Percentiles rank a stretch among this genome's conserved stretches.
These are phyloP conservation scores for Talaromyces atroroseus DNA, from an alignment of 2,329 filamentous ascomycete genomes.

Conservation along the genomic window DNA sequence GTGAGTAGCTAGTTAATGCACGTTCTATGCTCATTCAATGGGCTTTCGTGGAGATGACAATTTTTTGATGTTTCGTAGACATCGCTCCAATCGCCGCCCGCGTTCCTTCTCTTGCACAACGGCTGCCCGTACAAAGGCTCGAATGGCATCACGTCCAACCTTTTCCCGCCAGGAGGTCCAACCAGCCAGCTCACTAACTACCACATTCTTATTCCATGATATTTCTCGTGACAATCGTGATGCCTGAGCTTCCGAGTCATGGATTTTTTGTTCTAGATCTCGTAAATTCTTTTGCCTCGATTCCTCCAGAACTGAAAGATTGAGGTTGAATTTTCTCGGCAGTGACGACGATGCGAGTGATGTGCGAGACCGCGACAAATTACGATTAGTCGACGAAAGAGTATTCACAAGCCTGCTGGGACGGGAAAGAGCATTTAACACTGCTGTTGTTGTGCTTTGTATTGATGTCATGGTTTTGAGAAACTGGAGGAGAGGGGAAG, in stretches of 20 bases:
- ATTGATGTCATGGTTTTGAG: slow-evolving; percentile 72
- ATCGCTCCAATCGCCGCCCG: slow-evolving; percentile 73
- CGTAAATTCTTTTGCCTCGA: slow-evolving; percentile 74
- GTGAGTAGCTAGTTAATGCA: neutral
- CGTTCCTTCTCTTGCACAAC: slow-evolving; percentile 73
- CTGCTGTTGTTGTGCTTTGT: slow-evolving; percentile 76
- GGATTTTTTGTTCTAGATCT: slow-evolving; percentile 76
- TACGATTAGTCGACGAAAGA: slow-evolving; percentile 68
- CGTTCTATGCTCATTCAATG: neutral
- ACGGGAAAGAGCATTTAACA: slow-evolving; percentile 71
- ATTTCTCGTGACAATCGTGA: slow-evolving; percentile 73
- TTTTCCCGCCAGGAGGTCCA: slow-evolving; percentile 88
- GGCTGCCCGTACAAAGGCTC: slow-evolving; percentile 70
- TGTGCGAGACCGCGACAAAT: slow-evolving; percentile 70
- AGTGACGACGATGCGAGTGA: slow-evolving; percentile 60
- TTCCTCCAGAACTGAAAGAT: slow-evolving; percentile 64
- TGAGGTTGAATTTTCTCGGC: slow-evolving; percentile 43
- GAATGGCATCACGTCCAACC: slow-evolving; percentile 68
- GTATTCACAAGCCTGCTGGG: slow-evolving; percentile 71
- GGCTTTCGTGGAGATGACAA: neutral
- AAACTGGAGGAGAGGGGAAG: slow-evolving; percentile 66
- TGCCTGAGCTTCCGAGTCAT: slow-evolving; percentile 64
- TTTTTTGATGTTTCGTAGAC: slow-evolving; percentile 58
- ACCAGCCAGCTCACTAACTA: slow-evolving; percentile 82
- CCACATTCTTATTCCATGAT: slow-evolving; percentile 86